These are phyloP conservation scores for Penicillium psychrosexuale DNA, from an alignment of 2,329 filamentous ascomycete genomes.

Conservation along the genomic window DNA sequence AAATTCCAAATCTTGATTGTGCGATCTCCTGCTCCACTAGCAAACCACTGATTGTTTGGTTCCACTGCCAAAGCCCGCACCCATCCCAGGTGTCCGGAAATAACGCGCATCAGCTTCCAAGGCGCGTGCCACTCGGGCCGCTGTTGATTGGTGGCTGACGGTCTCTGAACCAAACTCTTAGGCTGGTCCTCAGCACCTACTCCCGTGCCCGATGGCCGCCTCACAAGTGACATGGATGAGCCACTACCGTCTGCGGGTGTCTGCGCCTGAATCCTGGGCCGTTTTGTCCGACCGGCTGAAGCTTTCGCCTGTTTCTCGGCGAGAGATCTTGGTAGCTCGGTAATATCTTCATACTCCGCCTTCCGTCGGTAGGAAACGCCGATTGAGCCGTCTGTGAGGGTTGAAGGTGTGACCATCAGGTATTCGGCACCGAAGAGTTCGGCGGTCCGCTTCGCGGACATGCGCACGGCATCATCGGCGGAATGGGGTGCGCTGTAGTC, in stretches of 20 bases:
- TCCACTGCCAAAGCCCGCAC: conserved; percentile 86
- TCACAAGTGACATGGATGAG: conserved; percentile 57
- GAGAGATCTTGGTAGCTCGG: conserved; percentile 71
- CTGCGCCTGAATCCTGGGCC: conserved; percentile 53
- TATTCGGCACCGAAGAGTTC: conserved; percentile 50
- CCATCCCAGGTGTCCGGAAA: conserved; percentile 95
- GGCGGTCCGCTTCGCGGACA: conserved; percentile 46
- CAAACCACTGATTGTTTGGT: conserved; percentile 97
- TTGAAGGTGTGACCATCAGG: conserved; percentile 43
- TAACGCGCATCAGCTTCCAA: conserved; percentile 97
- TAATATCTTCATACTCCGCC: conserved; percentile 72
- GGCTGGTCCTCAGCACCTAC: conserved; percentile 47
- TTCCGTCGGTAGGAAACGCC: conserved; percentile 46
- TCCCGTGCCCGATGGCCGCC: conserved; percentile 32
- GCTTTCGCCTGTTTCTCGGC: conserved; percentile 73
- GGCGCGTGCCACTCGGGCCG: conserved; percentile 96
- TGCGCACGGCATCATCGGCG: conserved; percentile 40
- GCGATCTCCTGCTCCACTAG: conserved; percentile 87
- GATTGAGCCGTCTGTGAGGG: conserved; percentile 43
- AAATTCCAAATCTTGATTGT: conserved; percentile 99
- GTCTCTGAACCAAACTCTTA: conserved; percentile 60
- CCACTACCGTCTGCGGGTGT: conserved; percentile 50
- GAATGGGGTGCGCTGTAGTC: conserved; percentile 30
- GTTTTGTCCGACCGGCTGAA: conserved; percentile 61
- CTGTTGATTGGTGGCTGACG: conserved; percentile 60